Base-by-base conservation (phyloP, 1,284 basidiomycete species). In the Cutaneotrichosporon mucoides region DNA sequence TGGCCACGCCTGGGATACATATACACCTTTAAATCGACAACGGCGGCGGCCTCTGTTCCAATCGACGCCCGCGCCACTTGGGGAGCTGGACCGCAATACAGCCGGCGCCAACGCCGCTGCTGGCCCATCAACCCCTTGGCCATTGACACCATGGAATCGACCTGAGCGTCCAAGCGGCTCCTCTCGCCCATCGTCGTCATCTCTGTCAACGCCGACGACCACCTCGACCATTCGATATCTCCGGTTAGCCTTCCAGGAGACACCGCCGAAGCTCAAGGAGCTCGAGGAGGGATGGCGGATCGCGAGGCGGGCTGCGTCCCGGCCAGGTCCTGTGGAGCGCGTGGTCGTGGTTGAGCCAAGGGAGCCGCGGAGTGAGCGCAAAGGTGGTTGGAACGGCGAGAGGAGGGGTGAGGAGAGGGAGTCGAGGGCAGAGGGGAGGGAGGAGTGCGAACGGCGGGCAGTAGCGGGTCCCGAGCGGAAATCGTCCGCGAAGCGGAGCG, bases 201-300 rank as follows among this genome's bases (percentile, higher is more conserved):
- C 24, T 3, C 6, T 6, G 7, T 48, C 46, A 1, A 8, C 24
- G 9, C 46, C 33, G 11, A 48, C 53, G 6, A 43, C 63, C 6
- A 33, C 57, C 8, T 55, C 49, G 2, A 57, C 60, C 6, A 58
- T 62, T 46, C 56, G 51, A 6, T 61, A 57, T 15, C 56, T 63
- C 15, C 51, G 61, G 16, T n/a, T 59, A 13, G 62, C 60, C 0
- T 61, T 66, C n/a, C 62, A 67, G 15, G 67, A 67, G 9, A 76
- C 74, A 11, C 74, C 74, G 11, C 58, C 61, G 10, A 57, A 55
- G 41, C 62, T 76, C 42, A 62, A 66, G 52, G 62, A 57, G 48
- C 65, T 70, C 8, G 72, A 73, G 57, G 62, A 45, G 16, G 68
- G 67, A 53, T 78, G 76, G 71, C 66, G 68, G 42, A 63, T 53